A percentile compares a stretch with the other conserved stretches of the same genome.
These are phyloP conservation scores for Flaveria trinervia DNA, from an alignment of 129 eudicot genomes.

Conservation along the genomic window DNA sequence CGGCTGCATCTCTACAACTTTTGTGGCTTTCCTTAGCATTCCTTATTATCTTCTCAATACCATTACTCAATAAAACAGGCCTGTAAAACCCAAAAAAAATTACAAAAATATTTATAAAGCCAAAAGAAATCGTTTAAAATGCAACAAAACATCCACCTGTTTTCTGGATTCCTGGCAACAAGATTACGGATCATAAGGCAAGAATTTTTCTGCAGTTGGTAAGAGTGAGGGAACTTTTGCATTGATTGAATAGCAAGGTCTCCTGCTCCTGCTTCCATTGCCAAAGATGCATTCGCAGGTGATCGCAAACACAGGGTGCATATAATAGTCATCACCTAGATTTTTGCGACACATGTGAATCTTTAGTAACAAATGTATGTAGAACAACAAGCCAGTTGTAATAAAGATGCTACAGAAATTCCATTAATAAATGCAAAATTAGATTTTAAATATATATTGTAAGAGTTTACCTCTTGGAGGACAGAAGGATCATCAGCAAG, in stretches of 20 bases:
- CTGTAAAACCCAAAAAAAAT: slow-evolving; percentile 33
- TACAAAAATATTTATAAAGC: background rate
- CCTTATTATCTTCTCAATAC: slow-evolving; percentile 76
- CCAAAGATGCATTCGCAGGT: slow-evolving; percentile 76
- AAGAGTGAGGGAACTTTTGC: slow-evolving; percentile 70
- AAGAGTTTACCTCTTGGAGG: slow-evolving; percentile 72
- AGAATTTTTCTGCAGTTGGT: slow-evolving; percentile 70
- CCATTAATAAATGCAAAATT: background rate
- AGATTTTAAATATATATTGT: background rate
- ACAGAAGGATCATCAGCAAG: slow-evolving; percentile 82
- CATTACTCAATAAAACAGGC: slow-evolving; percentile 67
- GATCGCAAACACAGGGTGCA: slow-evolving; percentile 78
- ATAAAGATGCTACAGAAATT: slow-evolving; percentile 1
- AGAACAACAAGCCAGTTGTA: slow-evolving; percentile 1
- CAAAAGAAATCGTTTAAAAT: background rate
- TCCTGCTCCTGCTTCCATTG: slow-evolving; percentile 98
- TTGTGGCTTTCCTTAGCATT: slow-evolving; percentile 70
- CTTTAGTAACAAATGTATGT: slow-evolving; percentile 11
- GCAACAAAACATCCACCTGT: slow-evolving; percentile 49
- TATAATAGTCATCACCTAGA: slow-evolving; percentile 82
- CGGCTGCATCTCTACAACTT: slow-evolving; percentile 79
- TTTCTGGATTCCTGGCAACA: slow-evolving; percentile 83
- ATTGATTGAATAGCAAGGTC: slow-evolving; percentile 84
- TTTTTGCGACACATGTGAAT: background rate
- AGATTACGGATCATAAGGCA: slow-evolving; percentile 97